Percentiles rank a stretch among this genome's conserved stretches.
phyloP scores from a whole-genome alignment of 164 flowering plant genomes.

The Brasenia schreberi region DNA sequence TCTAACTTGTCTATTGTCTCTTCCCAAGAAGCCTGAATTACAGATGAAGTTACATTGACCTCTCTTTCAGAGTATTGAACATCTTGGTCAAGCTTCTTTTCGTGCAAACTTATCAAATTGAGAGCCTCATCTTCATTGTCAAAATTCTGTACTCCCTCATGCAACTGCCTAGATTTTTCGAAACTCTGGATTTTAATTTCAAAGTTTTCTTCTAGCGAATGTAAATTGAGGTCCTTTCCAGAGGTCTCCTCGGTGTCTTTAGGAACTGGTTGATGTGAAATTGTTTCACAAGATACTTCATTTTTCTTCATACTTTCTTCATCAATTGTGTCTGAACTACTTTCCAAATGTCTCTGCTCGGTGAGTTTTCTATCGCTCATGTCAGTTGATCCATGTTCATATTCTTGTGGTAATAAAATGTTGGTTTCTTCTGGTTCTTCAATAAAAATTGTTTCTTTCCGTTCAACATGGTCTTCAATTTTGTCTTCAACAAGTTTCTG shows the following conservation, averaged over 20 bases:
- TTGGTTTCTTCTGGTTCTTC: background rate
- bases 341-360: too few species aligned
- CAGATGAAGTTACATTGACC: too few species aligned
- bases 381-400: too few species aligned
- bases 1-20: too few species aligned
- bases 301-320: too few species aligned
- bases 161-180: background rate
- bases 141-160: background rate
- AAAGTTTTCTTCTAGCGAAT: background rate
- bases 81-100: too few species aligned
- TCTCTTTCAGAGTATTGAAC: too few species aligned
- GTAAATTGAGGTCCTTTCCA: background rate
- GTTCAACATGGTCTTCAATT: background rate
- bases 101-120: background rate
- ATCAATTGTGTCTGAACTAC: too few species aligned
- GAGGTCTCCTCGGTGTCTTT: background rate
- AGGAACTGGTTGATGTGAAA: background rate
- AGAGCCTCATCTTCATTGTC: background rate
- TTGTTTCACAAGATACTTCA: too few species aligned
- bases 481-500: background rate
- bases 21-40: too few species aligned
- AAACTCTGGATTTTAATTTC: background rate
- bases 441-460: background rate
- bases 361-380: too few species aligned
- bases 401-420: background rate